Conservation (phyloP, 208 protist genomes). For the Tritrichomonas foetus region DNA sequence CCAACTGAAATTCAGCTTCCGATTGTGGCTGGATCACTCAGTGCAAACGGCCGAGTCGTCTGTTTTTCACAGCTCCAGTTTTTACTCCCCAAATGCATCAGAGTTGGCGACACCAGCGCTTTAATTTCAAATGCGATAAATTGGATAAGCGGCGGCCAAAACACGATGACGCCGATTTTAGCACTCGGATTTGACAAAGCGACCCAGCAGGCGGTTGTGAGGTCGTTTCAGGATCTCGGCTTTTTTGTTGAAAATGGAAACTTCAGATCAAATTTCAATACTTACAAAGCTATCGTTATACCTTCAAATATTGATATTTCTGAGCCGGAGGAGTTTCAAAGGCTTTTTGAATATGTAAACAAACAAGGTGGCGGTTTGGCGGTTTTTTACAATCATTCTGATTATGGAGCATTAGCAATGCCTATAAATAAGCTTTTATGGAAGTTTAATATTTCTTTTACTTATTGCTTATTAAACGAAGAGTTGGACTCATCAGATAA, state of each 20-base stretch:
- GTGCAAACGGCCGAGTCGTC: not conserved
- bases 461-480: constrained; percentile 10
- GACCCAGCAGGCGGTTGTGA: not conserved
- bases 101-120: not conserved
- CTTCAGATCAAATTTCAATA: not conserved
- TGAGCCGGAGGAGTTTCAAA: not conserved
- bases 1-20: not conserved
- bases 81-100: not conserved
- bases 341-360: not conserved
- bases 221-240: not conserved
- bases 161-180: not conserved
- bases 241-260: not conserved
- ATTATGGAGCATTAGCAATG: not conserved
- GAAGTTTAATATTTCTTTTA: not conserved
- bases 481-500: not conserved
- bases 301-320: not conserved
- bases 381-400: not conserved
- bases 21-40: not conserved
- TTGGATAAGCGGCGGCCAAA: not conserved
- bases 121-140: not conserved
- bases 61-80: not conserved
- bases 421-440: not conserved
- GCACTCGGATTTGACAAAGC: not conserved
- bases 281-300: not conserved
- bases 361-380: not conserved